Evolutionary conservation across 768 basidiomycete species (phyloP), one percentile per base, ranked within the genome.

Genomic region (Gloeopeniophorella convolvens): DNA sequence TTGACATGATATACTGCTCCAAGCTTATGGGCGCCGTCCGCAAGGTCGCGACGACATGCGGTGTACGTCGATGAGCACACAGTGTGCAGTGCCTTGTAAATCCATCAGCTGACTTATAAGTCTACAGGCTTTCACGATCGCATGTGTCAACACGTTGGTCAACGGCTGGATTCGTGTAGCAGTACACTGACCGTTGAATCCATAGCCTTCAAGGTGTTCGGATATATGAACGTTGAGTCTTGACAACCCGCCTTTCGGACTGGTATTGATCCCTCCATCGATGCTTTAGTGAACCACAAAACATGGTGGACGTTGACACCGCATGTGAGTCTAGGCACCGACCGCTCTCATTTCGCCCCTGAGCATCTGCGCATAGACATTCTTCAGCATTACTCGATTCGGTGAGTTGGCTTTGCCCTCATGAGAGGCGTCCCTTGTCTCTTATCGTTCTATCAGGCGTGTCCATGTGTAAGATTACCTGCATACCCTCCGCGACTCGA

Each of bases 211-310:
- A 45, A 34, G 43, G 31, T 10, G 43, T 45, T 23, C 43, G 43
- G 12, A 45, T 45, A 33, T 45, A 34, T 23, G 43, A 34, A 32
- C 43, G 43, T n/a, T 45, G 43, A 45, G 43, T n/a, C n/a, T n/a
- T n/a, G n/a, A n/a, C 21, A 27, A 45, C n/a, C 15, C 16, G 16
- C 21, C 8, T 34, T 8, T 24, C 43, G n/a, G n/a, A n/a, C n/a
- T n/a, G n/a, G 31, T 34, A 8, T 21, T 11, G 32, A 23, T 32
- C 8, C n/a, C 2, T 45, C 12, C 5, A 1, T n/a, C 8, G 11
- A 15, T 40, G 26, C 32, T 20, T 16, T 23, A 45, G 43, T 45
- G 3, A 34, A 24, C 20, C 43, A 45, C 34, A 30, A 13, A 8
- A 30, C 43, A 21, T 30, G 31, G n/a, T 8, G 6, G 32, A 45